phyloP scores from a whole-genome alignment of 2,329 filamentous ascomycete genomes.

The Cryphonectria nitschkei region DNA sequence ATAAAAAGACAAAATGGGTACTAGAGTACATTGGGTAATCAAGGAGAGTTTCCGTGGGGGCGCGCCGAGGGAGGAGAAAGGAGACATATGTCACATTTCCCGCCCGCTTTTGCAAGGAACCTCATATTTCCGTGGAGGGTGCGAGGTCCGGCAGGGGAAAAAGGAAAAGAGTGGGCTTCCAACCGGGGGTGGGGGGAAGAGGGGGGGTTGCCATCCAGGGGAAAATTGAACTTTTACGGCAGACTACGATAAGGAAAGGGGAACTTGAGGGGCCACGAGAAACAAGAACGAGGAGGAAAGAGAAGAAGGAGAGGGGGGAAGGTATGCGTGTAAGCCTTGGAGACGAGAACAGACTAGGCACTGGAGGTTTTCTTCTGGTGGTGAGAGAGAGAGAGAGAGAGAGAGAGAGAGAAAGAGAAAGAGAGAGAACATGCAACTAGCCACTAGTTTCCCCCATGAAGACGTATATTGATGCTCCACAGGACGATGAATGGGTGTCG shows the following conservation, averaged over 20 bases:
- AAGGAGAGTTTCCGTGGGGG: slow-evolving; percentile 4
- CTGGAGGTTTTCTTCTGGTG: background rate
- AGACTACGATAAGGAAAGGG: background rate
- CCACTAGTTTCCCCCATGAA: background rate
- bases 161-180: background rate
- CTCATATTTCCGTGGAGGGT: background rate
- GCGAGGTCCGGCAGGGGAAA: background rate
- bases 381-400: no score
- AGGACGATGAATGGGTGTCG: background rate
- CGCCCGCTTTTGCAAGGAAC: background rate
- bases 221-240: background rate
- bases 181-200: no score
- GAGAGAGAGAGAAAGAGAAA: no score
- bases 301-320: no score
- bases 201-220: background rate
- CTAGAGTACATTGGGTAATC: background rate
- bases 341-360: background rate
- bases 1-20: background rate
- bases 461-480: background rate
- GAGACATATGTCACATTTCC: background rate
- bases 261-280: background rate
- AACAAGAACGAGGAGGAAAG: background rate
- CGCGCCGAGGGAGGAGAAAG: background rate
- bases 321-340: background rate
- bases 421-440: background rate